Base-by-base conservation (phyloP, 192 early-diverging fungal genomes). In the Coemansia brasiliensis region DNA sequence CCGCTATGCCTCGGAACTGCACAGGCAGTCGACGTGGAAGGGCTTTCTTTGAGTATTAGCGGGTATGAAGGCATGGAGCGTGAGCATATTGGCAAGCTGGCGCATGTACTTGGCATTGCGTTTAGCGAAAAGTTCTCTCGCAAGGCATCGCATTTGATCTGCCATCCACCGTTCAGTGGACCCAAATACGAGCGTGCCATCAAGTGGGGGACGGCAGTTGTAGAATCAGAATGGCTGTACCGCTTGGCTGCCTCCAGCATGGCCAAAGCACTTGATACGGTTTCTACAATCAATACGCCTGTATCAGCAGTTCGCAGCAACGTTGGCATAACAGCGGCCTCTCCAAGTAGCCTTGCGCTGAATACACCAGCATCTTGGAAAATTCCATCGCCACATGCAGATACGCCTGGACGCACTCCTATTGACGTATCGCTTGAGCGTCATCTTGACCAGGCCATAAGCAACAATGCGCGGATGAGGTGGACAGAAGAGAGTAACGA, bases 121-220 rank as follows among this genome's bases (percentile, higher is more conserved):
- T 85, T 67, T 49, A 82, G 80, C 44, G 83, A 86, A 59, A 65
- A 44, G 26, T 80, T 88, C 50, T 81, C 82, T 11, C 74, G 80
- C 32, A 68, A 49, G 21, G 86, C 87, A 44, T 87, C 89, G 5
- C 89, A 92, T 55, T 55, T 92, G 52, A 75, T 92, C 27, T 91
- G 88, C 61, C 74, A 61, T 0, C 67, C 77, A 15, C 83, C 84
- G 17, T 74, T 70, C 39, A 72, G 65, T 38, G 90, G 90, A 11
- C 84, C 79, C 21, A 91, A 91, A 49, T 91, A 85, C 56, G 85
- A 90, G 52, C 87, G 85, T 44, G 90, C 90, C 1, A 21, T 83
- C 42, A 86, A 90, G 57, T 84, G 85, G 86, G 85, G 83, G 46
- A 82, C 88, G 17, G 78, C 85, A 26, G 79, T 87, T 52, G 85